Conservation (phyloP, 345 rosid genomes). For the Pugionium cornutum region DNA sequence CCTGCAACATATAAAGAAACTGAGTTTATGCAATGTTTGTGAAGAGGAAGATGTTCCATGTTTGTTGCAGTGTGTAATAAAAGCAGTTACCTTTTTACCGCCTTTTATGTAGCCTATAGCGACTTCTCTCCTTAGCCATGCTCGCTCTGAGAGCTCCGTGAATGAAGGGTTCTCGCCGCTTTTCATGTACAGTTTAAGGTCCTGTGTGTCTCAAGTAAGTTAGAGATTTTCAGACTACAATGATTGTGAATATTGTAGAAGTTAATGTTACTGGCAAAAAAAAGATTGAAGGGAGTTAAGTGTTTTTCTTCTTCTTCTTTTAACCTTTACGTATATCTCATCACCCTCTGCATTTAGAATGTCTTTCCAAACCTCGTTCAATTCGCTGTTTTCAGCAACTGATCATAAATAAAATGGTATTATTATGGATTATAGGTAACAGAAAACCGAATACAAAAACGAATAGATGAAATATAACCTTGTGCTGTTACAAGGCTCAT, state of each 20-base stretch:
- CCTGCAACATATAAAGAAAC: conserved; percentile 47
- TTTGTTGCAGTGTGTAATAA: not conserved
- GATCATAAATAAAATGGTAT: conserved; percentile 28
- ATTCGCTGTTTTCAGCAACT: conserved; percentile 81
- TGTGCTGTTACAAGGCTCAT: conserved; percentile 99
- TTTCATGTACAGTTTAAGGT: conserved; percentile 72
- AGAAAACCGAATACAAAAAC: not conserved
- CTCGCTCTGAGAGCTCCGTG: conserved; percentile 76
- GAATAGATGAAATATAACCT: conserved; percentile 49
- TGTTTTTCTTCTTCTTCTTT: not conserved
- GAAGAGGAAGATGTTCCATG: not conserved
- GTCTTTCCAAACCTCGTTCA: conserved; percentile 96
- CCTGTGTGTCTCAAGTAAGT: conserved; percentile 47
- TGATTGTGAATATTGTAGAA: not conserved
- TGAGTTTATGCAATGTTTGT: not conserved
- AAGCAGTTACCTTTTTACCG: conserved; percentile 57
- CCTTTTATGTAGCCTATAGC: conserved; percentile 86
- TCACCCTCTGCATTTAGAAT: conserved; percentile 91
- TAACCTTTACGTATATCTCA: conserved; percentile 91
- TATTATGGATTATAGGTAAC: not conserved
- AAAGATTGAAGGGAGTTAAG: not conserved
- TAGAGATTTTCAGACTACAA: conserved; percentile 8
- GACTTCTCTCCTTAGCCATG: conserved; percentile 72
- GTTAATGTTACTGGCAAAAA: not conserved
- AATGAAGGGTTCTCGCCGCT: conserved; percentile 86